phyloP scores from a whole-genome alignment of 202 grass and related monocot genomes.

The Bolboschoenoplectus hybrid region DNA sequence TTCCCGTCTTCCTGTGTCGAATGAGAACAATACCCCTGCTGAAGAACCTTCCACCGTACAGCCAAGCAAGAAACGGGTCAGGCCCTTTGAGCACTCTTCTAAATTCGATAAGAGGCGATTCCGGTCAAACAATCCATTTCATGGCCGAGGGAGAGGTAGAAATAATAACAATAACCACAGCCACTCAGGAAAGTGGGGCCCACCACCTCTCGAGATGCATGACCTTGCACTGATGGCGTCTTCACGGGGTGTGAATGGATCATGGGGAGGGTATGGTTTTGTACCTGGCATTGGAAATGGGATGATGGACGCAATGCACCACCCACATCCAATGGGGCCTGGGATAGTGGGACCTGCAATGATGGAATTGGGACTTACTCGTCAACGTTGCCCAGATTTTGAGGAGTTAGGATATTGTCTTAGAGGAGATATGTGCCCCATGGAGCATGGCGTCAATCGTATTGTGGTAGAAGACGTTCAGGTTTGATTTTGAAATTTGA shows the following conservation, averaged over 20 bases:
- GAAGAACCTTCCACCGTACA: slow-evolving; percentile 21
- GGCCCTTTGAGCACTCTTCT: slow-evolving; percentile 28
- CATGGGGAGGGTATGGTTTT: slow-evolving; percentile 86
- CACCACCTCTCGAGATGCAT: slow-evolving; percentile 55
- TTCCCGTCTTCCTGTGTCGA: slow-evolving; percentile 32
- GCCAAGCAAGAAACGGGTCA: slow-evolving; percentile 31
- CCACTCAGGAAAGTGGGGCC: slow-evolving; percentile 39
- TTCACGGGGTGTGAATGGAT: slow-evolving; percentile 64
- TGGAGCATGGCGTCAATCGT: slow-evolving; percentile 98
- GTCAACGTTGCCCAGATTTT: slow-evolving; percentile 93
- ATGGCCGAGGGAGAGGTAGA: slow-evolving; percentile 41
- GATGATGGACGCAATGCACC: slow-evolving; percentile 86
- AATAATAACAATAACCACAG: slow-evolving; percentile 37
- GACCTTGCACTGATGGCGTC: slow-evolving; percentile 80
- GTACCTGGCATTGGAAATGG: slow-evolving; percentile 81
- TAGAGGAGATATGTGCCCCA: slow-evolving; percentile 96
- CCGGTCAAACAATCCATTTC: slow-evolving; percentile 29
- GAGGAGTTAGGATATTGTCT: slow-evolving; percentile 97
- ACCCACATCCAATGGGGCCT: slow-evolving; percentile 24
- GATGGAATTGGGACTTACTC: slow-evolving; percentile 82
- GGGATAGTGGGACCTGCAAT: slow-evolving; percentile 46
- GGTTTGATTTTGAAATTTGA: slow-evolving; percentile 49
- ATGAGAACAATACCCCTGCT: slow-evolving; percentile 24
- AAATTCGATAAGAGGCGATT: slow-evolving; percentile 32
- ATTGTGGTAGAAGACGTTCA: slow-evolving; percentile 99